These are phyloP conservation scores for Tephrocybe sp. DNA, from an alignment of 768 basidiomycete species.

Conservation along the genomic window DNA sequence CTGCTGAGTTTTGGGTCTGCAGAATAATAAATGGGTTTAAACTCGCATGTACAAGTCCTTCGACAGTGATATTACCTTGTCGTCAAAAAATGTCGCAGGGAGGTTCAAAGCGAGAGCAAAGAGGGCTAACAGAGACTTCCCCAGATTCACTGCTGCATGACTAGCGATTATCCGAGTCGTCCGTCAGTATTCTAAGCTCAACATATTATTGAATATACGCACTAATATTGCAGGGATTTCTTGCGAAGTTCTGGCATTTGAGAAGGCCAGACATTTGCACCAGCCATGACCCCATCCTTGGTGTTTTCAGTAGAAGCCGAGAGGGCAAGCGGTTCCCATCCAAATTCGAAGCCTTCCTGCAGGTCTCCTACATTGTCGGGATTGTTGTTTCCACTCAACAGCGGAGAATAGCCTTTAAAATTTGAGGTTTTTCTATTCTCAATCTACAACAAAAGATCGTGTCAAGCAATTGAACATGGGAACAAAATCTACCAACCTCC, in stretches of 20 bases:
- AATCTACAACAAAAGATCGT: constrained; percentile 38
- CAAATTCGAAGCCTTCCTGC: constrained; percentile 89
- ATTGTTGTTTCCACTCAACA: constrained; percentile 73
- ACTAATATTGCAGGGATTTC: constrained; percentile 67
- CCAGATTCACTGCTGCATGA: constrained; percentile 38
- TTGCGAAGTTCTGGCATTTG: constrained; percentile 59
- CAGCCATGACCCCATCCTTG: constrained; percentile 58
- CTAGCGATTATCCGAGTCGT: constrained; percentile 20
- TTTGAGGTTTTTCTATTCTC: constrained; percentile 63
- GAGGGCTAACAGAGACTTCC: constrained; percentile 73
- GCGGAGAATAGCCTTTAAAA: constrained; percentile 75
- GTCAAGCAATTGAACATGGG: neutral
- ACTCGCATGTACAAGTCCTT: no score
- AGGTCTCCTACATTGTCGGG: constrained; percentile 80
- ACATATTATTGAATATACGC: constrained; percentile 16
- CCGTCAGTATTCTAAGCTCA: neutral
- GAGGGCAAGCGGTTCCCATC: constrained; percentile 54
- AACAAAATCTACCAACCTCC: constrained; percentile 39
- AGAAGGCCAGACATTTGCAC: constrained; percentile 78
- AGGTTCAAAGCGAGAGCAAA: constrained; percentile 82
- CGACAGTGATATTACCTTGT: constrained; percentile 52
- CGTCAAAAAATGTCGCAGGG: constrained; percentile 72
- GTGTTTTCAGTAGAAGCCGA: constrained; percentile 22
- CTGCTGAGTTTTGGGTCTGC: constrained; percentile 75
- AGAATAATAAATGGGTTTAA: neutral